Evolutionary conservation across 2,329 filamentous ascomycete species (phyloP), one percentile per base, ranked within the genome.

Genomic region (Hypoxylon sp.): DNA sequence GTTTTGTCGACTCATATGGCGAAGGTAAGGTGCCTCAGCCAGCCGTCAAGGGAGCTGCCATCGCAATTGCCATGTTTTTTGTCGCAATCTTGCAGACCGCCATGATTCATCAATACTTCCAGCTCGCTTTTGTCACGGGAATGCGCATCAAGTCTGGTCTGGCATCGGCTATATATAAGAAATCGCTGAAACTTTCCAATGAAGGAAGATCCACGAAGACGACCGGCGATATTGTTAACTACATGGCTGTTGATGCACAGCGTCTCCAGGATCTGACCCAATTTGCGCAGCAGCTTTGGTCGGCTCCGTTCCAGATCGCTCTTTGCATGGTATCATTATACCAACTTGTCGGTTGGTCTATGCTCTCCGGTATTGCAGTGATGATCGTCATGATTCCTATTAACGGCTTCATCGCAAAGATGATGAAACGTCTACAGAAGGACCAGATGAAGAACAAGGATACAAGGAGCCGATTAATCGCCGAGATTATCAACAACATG

Each of bases 361-460:
- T 98, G 92, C 89, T 99, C 77, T 93, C 95, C 32, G 95, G 95
- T 72, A 90, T 99, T 53, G 94, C 85, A 55, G 92, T 94, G 60
- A 99, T 99, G 96, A 85, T 99, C 64, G 79, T 97, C 71, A 98
- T 98, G 94, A 94, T 99, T 77, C 95, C 95, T 0, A 83, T 98
- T 70, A 98, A 99, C 75, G 94, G 94, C 50, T 83, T 95, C 65
- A 95, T 98, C 74, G 94, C 95, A 22, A 87, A 90, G 61, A 85
- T 97, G 71, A 97, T 97, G 91, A 97, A 97, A 81, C 93, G 86
- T 44, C 81, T 99, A 71, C 96, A 99, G 76, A 96, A 98, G 79
- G 84, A 89, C 68, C 95, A 99, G 81, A 99, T 99, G 95, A 97
- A 96, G 83, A 98, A 98, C 82, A 99, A 99, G 81, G 95, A 99